Percentiles rank a stretch among this genome's conserved stretches.
These are phyloP conservation scores for Aspergillus conjunctus DNA, from an alignment of 495 filamentous ascomycete genomes.

Conservation along the genomic window DNA sequence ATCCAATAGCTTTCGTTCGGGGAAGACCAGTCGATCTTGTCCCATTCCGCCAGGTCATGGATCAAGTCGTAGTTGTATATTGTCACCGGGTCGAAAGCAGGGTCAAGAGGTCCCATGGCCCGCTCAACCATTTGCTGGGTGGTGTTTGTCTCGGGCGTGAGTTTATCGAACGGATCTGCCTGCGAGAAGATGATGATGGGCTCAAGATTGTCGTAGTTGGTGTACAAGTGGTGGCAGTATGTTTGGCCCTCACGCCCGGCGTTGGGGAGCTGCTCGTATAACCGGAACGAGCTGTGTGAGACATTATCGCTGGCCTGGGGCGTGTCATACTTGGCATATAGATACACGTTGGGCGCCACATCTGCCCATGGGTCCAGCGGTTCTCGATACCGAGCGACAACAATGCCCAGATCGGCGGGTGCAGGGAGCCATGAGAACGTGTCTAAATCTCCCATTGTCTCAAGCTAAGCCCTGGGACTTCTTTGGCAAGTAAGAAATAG, in stretches of 20 bases:
- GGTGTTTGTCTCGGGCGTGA: conserved; percentile 8
- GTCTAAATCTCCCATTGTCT: no score
- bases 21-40: conserved; percentile 5
- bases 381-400: conserved; percentile 4
- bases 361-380: conserved; percentile 1
- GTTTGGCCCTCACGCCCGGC: conserved; percentile 10
- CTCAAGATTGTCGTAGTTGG: conserved; percentile 5
- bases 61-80: conserved; percentile 11
- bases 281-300: conserved; percentile 6
- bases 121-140: conserved; percentile 6
- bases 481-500: no score
- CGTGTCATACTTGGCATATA: conserved; percentile 13
- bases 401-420: conserved; percentile 5
- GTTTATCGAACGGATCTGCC: conserved; percentile 7
- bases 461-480: no score
- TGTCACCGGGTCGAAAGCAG: conserved; percentile 4
- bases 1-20: conserved; percentile 5
- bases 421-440: neutral
- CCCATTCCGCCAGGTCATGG: conserved; percentile 8
- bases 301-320: conserved; percentile 1
- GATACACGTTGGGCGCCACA: conserved; percentile 6
- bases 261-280: conserved; percentile 10
- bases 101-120: neutral
- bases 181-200: conserved; percentile 15
- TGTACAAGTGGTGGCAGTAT: conserved; percentile 14